Evolutionary conservation across 169 alveolate species (phyloP).

Genomic region (Eimeria necatrix): DNA sequence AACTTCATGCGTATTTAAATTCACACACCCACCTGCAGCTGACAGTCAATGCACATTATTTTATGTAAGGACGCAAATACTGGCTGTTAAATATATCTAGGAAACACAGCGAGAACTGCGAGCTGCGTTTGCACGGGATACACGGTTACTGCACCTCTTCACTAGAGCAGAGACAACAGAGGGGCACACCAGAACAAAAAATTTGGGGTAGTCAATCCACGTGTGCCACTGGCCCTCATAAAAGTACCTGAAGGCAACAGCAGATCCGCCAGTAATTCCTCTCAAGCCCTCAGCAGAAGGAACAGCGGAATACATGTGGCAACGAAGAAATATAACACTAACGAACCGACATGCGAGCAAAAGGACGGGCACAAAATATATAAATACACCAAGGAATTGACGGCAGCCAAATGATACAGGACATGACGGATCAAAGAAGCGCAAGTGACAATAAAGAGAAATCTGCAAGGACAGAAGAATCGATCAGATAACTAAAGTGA

Average conservation of each 20-base stretch:
- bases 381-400: too few species aligned
- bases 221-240: slow-evolving; percentile 93
- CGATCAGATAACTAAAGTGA: not conserved
- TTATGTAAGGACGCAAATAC: too few species aligned
- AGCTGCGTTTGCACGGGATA: too few species aligned
- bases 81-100: too few species aligned
- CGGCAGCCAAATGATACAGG: too few species aligned
- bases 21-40: not conserved
- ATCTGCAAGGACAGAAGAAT: not conserved
- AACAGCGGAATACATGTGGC: not conserved
- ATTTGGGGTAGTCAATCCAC: slow-evolving; percentile 92
- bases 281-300: not conserved
- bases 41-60: too few species aligned
- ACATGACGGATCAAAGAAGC: too few species aligned
- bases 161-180: too few species aligned
- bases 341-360: not conserved
- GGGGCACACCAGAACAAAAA: slow-evolving; percentile 84
- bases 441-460: not conserved
- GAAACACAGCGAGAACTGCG: too few species aligned
- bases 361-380: not conserved
- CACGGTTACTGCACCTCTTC: too few species aligned
- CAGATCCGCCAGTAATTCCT: not conserved
- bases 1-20: not conserved
- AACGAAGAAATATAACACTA: not conserved
- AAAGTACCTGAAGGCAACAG: slow-evolving; percentile 77